These are phyloP conservation scores for Gypsophila paniculata DNA, from an alignment of 179 eudicot genomes.

Conservation along the genomic window DNA sequence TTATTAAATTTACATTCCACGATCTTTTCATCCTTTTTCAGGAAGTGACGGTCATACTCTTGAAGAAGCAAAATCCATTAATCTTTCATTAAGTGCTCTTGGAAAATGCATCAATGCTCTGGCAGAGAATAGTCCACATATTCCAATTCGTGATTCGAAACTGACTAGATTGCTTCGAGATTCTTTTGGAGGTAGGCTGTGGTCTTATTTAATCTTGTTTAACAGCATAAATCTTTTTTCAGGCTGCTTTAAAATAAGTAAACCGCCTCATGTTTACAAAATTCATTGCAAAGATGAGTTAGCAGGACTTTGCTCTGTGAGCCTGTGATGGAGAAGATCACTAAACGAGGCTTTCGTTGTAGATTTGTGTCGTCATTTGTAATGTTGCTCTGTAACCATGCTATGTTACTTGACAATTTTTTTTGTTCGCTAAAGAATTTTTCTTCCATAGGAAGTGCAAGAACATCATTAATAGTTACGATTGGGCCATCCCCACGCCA, in stretches of 20 bases:
- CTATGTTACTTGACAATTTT: neutral
- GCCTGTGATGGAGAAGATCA: neutral
- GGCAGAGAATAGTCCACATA: constrained; percentile 88
- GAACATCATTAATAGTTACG: constrained; percentile 81
- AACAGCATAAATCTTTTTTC: neutral
- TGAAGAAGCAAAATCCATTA: constrained; percentile 94
- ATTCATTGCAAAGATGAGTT: neutral
- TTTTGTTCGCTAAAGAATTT: constrained; percentile 12
- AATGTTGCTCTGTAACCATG: neutral
- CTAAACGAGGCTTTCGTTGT: neutral
- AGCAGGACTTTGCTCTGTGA: neutral
- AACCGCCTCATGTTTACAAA: neutral
- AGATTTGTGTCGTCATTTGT: neutral
- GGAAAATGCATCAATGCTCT: constrained; percentile 96
- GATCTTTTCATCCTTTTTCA: constrained; percentile 22
- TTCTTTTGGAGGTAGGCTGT: constrained; percentile 86
- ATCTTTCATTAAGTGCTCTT: constrained; percentile 86
- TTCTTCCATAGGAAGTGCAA: constrained; percentile 64
- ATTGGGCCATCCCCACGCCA: constrained; percentile 97
- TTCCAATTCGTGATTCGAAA: constrained; percentile 95
- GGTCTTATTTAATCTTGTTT: neutral
- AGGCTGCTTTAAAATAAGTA: neutral
- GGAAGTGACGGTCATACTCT: constrained; percentile 96
- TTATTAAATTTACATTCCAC: neutral
- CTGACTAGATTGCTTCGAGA: constrained; percentile 92